Base-by-base conservation (phyloP, 768 basidiomycete species). In the Tubosaeta sp. region DNA sequence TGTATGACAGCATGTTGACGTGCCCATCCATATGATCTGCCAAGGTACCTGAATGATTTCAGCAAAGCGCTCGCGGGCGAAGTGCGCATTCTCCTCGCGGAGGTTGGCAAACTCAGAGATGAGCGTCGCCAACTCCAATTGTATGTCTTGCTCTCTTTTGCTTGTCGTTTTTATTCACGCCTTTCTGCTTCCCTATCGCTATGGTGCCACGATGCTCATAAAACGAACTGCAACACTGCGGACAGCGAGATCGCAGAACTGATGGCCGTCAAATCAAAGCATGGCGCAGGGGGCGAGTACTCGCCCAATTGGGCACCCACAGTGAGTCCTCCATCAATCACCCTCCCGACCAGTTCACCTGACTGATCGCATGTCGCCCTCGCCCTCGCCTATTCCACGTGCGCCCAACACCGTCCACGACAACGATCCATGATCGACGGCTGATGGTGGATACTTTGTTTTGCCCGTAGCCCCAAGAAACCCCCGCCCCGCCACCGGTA, bases 241-340 rank as follows among this genome's bases (percentile, higher is more conserved):
- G 22, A 22, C 61, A 91, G 90, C 56, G 90, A 93, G 67, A 89
- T 93, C 56, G 83, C 89, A 22, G 87, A 88, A 65, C 74, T 92
- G 52, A 86, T 92, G 86, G 78, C 81, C 44, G 75, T 90, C 44
- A 88, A 89, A 65, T 82, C 88, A 18, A 91, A 92, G 66, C 85
- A 89, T 64, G 84, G 87, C 18, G 77, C 83, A 2, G 87, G 84
- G 32, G 89, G 88, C 21, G 87, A 90, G 57, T 91, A 84, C 62
- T 74, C 81, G 21, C 82, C 86, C 16, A 82, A 85, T 48, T 92
- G 89, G 90, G 71, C 71, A 42, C 84, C 83, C 19, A 75, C 76
- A 59, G 86, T 84, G 57, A 57, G 72, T 59, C 14, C 42, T 30
- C 19, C 19, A 4, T 49, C n/a, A 4, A 16, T 5, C 18, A 27